Evolutionary conservation across 495 filamentous ascomycete genomes (phyloP).

Genomic region (Penicillium fimorum): DNA sequence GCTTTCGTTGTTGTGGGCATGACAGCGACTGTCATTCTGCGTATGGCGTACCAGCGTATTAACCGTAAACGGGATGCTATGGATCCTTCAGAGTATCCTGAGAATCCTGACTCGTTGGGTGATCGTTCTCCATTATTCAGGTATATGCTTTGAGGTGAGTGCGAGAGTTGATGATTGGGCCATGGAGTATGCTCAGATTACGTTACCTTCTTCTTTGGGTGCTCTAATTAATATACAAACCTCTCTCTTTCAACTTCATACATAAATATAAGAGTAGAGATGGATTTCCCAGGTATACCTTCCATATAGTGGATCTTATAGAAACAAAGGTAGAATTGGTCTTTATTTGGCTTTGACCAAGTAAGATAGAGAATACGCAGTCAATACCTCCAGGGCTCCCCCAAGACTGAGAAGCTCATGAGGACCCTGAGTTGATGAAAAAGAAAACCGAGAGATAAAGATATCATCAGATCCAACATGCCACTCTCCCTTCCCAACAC

Average conservation of each 20-base stretch:
- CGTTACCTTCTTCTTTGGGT: neutral
- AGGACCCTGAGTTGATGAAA: neutral
- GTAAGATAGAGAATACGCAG: neutral
- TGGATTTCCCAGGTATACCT: neutral
- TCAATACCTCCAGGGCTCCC: neutral
- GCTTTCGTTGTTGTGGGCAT: constrained; percentile 64
- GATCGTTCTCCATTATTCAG: constrained; percentile 65
- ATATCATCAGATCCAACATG: too few relatives aligned
- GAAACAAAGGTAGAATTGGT: neutral
- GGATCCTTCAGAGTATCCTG: constrained; percentile 44
- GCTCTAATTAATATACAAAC: neutral
- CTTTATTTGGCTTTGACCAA: neutral
- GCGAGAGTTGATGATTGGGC: neutral
- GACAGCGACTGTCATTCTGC: constrained; percentile 53
- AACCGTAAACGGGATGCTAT: constrained; percentile 61
- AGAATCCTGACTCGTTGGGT: constrained; percentile 58
- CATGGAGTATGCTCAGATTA: neutral
- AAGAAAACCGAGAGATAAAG: too few relatives aligned
- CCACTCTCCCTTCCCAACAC: too few relatives aligned
- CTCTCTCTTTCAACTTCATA: neutral
- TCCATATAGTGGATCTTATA: too few relatives aligned
- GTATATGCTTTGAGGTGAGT: constrained; percentile 46
- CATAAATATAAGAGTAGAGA: neutral
- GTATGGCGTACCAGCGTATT: constrained; percentile 55
- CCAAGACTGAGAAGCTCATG: neutral